Evolutionary conservation across 2,329 filamentous ascomycete genomes (phyloP).

Genomic region (Simplicillium aogashimaense): DNA sequence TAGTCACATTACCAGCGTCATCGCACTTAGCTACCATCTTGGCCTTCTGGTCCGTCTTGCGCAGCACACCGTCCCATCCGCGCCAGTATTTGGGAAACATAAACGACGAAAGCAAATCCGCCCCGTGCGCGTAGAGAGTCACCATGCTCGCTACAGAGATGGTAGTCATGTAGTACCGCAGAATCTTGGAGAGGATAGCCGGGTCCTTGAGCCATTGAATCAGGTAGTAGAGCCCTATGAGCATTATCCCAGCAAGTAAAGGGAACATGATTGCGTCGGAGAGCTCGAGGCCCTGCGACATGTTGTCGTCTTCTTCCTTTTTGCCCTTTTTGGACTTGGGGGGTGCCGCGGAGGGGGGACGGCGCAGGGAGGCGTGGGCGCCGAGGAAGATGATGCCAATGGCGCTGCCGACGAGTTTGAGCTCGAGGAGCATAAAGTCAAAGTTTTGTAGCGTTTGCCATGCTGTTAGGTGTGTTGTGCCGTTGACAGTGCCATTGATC

Average conservation of each 20-base stretch:
- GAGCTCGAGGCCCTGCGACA: slow-evolving; percentile 42
- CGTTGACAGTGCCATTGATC: slow-evolving; percentile 12
- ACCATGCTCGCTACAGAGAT: slow-evolving; percentile 71
- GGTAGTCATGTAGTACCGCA: slow-evolving; percentile 74
- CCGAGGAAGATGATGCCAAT: slow-evolving; percentile 77
- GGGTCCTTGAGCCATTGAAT: slow-evolving; percentile 85
- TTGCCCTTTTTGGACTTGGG: slow-evolving; percentile 36
- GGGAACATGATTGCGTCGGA: slow-evolving; percentile 82
- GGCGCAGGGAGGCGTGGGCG: slow-evolving; percentile 73
- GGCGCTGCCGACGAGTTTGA: slow-evolving; percentile 50
- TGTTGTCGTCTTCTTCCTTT: slow-evolving; percentile 39
- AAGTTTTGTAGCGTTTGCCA: slow-evolving; percentile 17
- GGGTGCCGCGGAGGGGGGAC: slow-evolving; percentile 69
- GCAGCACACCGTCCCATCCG: slow-evolving; percentile 28
- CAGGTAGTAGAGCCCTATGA: slow-evolving; percentile 73
- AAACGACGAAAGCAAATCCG: slow-evolving; percentile 55
- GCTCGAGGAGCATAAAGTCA: slow-evolving; percentile 34
- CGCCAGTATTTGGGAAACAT: slow-evolving; percentile 66
- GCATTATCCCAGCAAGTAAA: slow-evolving; percentile 59
- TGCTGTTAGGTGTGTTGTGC: slow-evolving; percentile 16
- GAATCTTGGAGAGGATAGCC: slow-evolving; percentile 67
- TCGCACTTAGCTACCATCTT: slow-evolving; percentile 27
- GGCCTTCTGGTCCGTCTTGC: slow-evolving; percentile 30
- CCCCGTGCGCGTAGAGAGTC: slow-evolving; percentile 61
- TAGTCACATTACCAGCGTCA: slow-evolving; percentile 18